Percentiles rank a stretch among this genome's conserved stretches.
phyloP scores from a whole-genome alignment of 108 stramenopile genomes.

The Stephanodiscus minutulus region DNA sequence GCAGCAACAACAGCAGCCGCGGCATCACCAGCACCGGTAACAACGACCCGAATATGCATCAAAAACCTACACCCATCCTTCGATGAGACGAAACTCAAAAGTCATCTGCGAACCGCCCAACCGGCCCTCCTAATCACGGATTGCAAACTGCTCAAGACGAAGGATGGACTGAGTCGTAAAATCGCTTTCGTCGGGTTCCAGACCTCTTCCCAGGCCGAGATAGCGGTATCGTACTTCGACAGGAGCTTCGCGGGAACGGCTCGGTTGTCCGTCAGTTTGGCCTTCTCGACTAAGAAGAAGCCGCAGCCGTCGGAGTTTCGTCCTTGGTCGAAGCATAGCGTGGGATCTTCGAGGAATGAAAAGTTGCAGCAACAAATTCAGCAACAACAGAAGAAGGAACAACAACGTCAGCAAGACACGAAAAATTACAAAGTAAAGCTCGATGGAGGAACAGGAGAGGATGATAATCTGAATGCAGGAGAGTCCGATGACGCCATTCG shows the following conservation, averaged over 20 bases:
- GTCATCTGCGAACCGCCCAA: conserved; percentile 45
- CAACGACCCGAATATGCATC: conserved; percentile 75
- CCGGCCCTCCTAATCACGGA: conserved; percentile 59
- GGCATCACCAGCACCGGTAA: conserved; percentile 8
- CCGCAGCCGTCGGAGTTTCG: conserved; percentile 40
- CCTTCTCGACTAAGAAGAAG: conserved; percentile 58
- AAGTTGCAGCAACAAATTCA: conserved; percentile 20
- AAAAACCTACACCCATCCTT: conserved; percentile 83
- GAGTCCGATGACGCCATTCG: conserved; percentile 29
- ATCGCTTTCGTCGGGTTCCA: conserved; percentile 87
- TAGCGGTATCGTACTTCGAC: conserved; percentile 65
- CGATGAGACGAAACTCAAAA: conserved; percentile 61
- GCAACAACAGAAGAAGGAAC: conserved; percentile 23
- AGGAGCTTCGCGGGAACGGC: conserved; percentile 58
- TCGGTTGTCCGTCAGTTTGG: conserved; percentile 69
- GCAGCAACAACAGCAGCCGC: conserved; percentile 6
- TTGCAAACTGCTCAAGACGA: conserved; percentile 73
- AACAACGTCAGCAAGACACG: neutral
- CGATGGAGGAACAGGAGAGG: conserved; percentile 1
- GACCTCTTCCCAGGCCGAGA: conserved; percentile 50
- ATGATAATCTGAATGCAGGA: conserved; percentile 12
- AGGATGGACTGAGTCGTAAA: conserved; percentile 66
- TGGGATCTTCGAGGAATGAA: conserved; percentile 45
- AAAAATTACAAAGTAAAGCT: conserved; percentile 7
- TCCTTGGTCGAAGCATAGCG: conserved; percentile 62